Evolutionary conservation across 148 eudicot species (phyloP).

Genomic region (Nyssa sinensis): DNA sequence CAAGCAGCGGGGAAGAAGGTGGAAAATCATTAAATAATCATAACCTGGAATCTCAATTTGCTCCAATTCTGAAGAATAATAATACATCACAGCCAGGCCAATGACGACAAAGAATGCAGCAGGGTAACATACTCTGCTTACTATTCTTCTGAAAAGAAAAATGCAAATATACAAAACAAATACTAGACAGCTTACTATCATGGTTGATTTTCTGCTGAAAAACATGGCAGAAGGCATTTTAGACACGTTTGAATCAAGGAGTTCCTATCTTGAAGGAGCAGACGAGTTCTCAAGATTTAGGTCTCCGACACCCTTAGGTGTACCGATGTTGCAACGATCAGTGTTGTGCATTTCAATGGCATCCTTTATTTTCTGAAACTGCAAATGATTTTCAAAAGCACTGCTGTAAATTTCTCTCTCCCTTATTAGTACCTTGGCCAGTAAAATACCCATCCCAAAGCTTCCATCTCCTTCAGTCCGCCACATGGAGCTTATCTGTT

Average conservation of each 20-base stretch:
- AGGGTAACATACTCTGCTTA: not conserved
- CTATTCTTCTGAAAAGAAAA: not conserved
- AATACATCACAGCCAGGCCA: not conserved
- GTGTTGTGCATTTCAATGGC: slow-evolving; percentile 68
- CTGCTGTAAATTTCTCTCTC: too few relatives aligned
- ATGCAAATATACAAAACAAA: slow-evolving; percentile 9
- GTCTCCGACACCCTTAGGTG: slow-evolving; percentile 51
- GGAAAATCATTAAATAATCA: not conserved
- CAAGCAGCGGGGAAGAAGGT: not conserved
- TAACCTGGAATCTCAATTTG: not conserved
- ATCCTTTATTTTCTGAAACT: slow-evolving; percentile 95
- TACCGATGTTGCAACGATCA: slow-evolving; percentile 55
- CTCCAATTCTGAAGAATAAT: not conserved
- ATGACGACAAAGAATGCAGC: not conserved
- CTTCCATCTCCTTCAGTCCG: too few relatives aligned
- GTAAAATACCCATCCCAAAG: too few relatives aligned
- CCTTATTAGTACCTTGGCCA: too few relatives aligned
- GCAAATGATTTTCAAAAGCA: slow-evolving; percentile 15
- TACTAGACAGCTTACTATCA: not conserved
- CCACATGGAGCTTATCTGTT: too few relatives aligned
- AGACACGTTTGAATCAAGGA: slow-evolving; percentile 10
- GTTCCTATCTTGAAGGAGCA: slow-evolving; percentile 20
- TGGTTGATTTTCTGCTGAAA: not conserved
- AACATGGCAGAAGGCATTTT: not conserved
- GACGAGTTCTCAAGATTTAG: slow-evolving; percentile 40